Base-by-base conservation (phyloP, 495 filamentous ascomycete species). In the Lasiosphaeris hirsuta region DNA sequence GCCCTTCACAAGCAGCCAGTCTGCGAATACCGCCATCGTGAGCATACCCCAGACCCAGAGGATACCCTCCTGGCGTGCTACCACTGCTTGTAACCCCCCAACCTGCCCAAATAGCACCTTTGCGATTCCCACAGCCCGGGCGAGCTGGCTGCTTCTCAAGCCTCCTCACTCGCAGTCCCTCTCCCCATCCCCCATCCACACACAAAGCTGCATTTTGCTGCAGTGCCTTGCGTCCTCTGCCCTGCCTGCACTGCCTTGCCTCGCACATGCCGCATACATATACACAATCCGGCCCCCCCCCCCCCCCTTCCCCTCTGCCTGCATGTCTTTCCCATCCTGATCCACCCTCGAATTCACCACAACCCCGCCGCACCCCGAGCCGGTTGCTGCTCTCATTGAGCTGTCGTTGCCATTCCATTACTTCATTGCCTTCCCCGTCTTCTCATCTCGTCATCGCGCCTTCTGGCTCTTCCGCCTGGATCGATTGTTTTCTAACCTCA, bases 51-150 rank as follows among this genome's bases (percentile, higher is more conserved):
- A 15, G 17, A 55, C 14, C 41, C 54, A 63, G 65, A n/a, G n/a
- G n/a, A 63, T 73, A 68, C 69, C 65, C 73, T 70, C 63, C 62
- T 73, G 68, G 72, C 65, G 70, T 75, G 71, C 69, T 69, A 72
- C 69, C 62, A 56, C 66, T 63, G 57, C 61, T 69, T 72, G 63
- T 65, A 63, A 63, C 51, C 61, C 65, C 64, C 57, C 50, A 56
- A 42, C 30, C 52, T 43, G 15, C 43, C 57, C 61, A 44, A 46
- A 69, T 51, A 64, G 62, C 65, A 55, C 43, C 45, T 60, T 51
- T 51, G 58, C 47, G 56, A 66, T 62, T 57, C 57, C 62, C 44
- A 58, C 57, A 63, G 58, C 51, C 51, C 44, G 41, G 44, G 51
- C 34, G 55, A 34, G 51, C 51, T 58, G 57, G 56, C 44, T 40